phyloP scores from a whole-genome alignment of 805 yeast species.

The Deakozyma indianensis region DNA sequence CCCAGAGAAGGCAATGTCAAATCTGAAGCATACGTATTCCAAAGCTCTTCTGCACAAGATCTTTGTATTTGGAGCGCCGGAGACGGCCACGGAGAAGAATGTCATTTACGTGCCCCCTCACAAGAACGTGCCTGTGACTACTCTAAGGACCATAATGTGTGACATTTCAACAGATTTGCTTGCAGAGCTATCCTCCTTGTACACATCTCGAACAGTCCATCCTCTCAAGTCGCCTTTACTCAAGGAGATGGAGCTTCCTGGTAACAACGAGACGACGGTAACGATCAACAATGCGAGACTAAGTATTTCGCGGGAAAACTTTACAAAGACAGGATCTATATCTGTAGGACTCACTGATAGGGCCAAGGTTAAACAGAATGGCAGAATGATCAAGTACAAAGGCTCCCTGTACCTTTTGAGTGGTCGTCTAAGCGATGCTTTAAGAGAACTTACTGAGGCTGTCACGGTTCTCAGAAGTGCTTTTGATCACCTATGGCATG shows the following conservation, averaged over 20 bases:
- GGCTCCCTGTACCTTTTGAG: slow-evolving; percentile 70
- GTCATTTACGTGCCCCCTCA: slow-evolving; percentile 8
- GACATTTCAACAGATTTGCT: slow-evolving; percentile 56
- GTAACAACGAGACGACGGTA: slow-evolving; percentile 7
- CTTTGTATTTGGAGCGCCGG: slow-evolving; percentile 33
- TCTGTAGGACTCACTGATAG: slow-evolving; percentile 22
- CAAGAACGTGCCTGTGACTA: slow-evolving; percentile 21
- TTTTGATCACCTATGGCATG: slow-evolving; percentile 78
- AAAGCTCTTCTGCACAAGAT: slow-evolving; percentile 39
- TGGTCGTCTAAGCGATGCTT: slow-evolving; percentile 62
- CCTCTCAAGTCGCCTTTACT: slow-evolving; percentile 65
- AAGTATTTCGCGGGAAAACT: neutral
- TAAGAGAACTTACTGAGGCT: slow-evolving; percentile 64
- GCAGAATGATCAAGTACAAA: slow-evolving; percentile 60
- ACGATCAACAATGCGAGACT: slow-evolving; percentile 1
- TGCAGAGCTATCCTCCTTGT: slow-evolving; percentile 19
- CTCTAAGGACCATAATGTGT: slow-evolving; percentile 53
- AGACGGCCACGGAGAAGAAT: neutral
- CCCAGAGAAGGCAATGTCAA: slow-evolving; percentile 17
- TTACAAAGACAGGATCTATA: slow-evolving; percentile 15
- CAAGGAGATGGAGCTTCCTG: slow-evolving; percentile 15
- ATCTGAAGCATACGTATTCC: slow-evolving; percentile 34
- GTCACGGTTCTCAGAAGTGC: slow-evolving; percentile 40
- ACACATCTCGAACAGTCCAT: slow-evolving; percentile 41
- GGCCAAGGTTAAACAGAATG: slow-evolving; percentile 36